These are phyloP conservation scores for Leishmania tarentolae DNA, from an alignment of 208 protist genomes.

Conservation along the genomic window DNA sequence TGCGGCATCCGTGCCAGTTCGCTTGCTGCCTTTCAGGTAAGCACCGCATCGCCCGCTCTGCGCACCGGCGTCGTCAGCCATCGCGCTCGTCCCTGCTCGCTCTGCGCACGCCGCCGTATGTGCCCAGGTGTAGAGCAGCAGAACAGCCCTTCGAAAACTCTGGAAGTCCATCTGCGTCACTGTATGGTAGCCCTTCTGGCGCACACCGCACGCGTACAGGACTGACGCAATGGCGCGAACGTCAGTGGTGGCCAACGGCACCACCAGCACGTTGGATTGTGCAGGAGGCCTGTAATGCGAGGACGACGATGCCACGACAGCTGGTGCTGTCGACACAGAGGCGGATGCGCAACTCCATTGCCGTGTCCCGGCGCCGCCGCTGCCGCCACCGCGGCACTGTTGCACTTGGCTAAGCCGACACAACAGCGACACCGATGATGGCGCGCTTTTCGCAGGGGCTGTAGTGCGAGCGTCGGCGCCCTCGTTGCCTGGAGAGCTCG, in stretches of 20 bases:
- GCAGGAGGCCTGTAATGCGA: not conserved
- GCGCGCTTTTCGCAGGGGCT: not conserved
- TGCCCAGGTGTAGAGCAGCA: slow-evolving; percentile 61
- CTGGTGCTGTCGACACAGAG: not conserved
- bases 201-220: slow-evolving; percentile 49
- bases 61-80: not conserved
- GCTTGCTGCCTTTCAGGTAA: not conserved
- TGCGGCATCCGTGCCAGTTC: not conserved
- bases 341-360: not conserved
- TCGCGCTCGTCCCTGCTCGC: not conserved
- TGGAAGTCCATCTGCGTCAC: slow-evolving; percentile 50
- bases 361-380: not conserved
- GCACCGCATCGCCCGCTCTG: not conserved
- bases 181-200: slow-evolving; percentile 59
- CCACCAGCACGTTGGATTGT: not conserved
- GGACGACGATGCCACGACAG: not conserved
- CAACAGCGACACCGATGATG: not conserved
- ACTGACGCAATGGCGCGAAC: slow-evolving; percentile 47
- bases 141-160: slow-evolving; percentile 61
- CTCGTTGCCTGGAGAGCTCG: not conserved
- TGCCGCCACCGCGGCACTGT: not conserved
- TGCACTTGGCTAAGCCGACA: slow-evolving; percentile 23
- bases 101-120: slow-evolving; percentile 4
- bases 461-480: not conserved
- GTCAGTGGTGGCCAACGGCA: slow-evolving; percentile 42